Conservation (phyloP, 2,329 filamentous ascomycete genomes). For the Penicillium sp. region DNA sequence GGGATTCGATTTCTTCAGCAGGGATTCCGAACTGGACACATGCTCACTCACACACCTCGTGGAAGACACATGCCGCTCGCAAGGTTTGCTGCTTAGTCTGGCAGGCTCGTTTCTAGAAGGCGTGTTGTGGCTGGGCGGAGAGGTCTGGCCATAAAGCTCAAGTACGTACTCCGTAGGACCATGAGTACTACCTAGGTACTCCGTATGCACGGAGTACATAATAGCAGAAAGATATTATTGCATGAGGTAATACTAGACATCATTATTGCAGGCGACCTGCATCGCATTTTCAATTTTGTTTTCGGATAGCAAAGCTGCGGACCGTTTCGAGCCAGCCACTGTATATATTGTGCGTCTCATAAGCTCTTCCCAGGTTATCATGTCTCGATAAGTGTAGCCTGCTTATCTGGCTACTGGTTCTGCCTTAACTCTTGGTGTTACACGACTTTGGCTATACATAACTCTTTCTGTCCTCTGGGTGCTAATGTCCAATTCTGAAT, state of each 20-base stretch:
- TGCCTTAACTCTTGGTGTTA: background rate
- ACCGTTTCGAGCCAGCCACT: background rate
- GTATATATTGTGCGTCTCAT: background rate
- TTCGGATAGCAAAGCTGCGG: background rate
- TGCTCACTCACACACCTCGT: slow-evolving; percentile 1
- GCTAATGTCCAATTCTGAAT: slow-evolving; percentile 11
- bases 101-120: slow-evolving; percentile 4
- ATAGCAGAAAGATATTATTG: background rate
- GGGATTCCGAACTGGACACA: background rate
- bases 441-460: background rate
- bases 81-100: background rate
- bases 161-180: too few species aligned
- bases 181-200: background rate
- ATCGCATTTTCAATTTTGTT: slow-evolving; percentile 4
- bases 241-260: slow-evolving; percentile 1
- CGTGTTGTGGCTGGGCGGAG: slow-evolving; percentile 1
- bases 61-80: slow-evolving; percentile 3
- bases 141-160: background rate
- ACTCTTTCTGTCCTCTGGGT: too few species aligned
- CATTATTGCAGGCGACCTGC: slow-evolving; percentile 6
- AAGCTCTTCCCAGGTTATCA: background rate
- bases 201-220: background rate
- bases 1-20: slow-evolving; percentile 1
- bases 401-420: background rate
- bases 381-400: background rate